Base-by-base conservation (phyloP, 2,329 filamentous ascomycete genomes). In the Calonectria fujianensis region DNA sequence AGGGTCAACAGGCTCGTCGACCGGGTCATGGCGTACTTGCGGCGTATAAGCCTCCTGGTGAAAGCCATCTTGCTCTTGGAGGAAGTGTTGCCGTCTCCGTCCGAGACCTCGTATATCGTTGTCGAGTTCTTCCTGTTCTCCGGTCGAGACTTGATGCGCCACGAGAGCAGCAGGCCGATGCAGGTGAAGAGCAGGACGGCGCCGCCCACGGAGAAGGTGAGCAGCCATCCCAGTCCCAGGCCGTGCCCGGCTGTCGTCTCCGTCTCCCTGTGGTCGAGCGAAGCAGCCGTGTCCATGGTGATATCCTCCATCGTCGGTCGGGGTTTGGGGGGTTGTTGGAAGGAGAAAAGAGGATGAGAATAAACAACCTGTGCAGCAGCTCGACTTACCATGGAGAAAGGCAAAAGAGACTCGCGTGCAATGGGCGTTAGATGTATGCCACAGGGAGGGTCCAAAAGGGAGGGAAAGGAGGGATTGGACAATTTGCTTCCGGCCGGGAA, bases 191-290 rank as follows among this genome's bases (percentile, higher is more conserved):
- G 73, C 9, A 89, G 69, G 2, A 88, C 78, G 20, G 87, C 87
- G n/a, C 88, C 88, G 39, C 86, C 86, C 32, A 91, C 76, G 16
- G 86, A 86, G 69, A 91, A 87, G 69, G 85, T 85, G 41, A 90
- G 82, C 20, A 88, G 75, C 81, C 83, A 85, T n/a, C 84, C 84
- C 16, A 87, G 72, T 11, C 82, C 81, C 45, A 86, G 75, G 10
- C 79, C 79, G 14, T 76, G 57, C 14, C 37, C 69, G 9, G 66
- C 69, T 41, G 71, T 41, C 16, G n/a, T 45, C 45, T 70, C 70
- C 24, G 70, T 69, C 50, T 39, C 71, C 69, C 77, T 77, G 31
- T 29, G 69, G 14, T 65, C 57, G 51, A 70, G 57, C 35, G 54
- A 70, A 20, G 66, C 64, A 6, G 54, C 20, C 24, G 57, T 65